Base-by-base conservation (phyloP, 371 early-diverging fungal genomes). In the Apophysomyces elegans region DNA sequence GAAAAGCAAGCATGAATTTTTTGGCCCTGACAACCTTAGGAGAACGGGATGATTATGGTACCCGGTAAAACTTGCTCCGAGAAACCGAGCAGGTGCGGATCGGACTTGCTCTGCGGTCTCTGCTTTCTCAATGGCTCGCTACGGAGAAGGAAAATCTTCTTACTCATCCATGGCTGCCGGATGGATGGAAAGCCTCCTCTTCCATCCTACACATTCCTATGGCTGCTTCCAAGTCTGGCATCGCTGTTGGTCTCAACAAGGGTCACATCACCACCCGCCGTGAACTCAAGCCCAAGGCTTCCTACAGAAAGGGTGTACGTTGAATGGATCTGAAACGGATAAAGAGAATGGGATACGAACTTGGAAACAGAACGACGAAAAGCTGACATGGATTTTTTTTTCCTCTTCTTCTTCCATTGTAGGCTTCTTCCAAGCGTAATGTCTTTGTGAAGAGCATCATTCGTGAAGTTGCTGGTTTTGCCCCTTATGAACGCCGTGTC, bases 401-500 rank as follows among this genome's bases (percentile, higher is more conserved):
- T 26, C 32, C 32, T 26, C 32, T 2, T 26, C 32, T 26, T 26
- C 32, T 26, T 18, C 39, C 7, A 65, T 62, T 80, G 32, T 26
- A 91, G 91, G 83, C 78, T 77, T 81, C 88, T 75, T 84, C 89
- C 81, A 93, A 93, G 89, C 93, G 95, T 77, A 91, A 90, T 74
- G 81, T 81, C 79, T 96, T 98, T 76, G 96, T 99, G 65, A 93
- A 93, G 79, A 91, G 90, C 75, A 78, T 98, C 71, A 83, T 98
- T 78, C 96, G 99, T 78, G 99, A 99, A 86, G 98, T 99, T 56
- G 90, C 89, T 72, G 99, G 99, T 65, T 98, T 93, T 76, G 95
- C 99, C 64, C 99, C 99, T 68, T 99, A 98, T 80, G 99, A 99
- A 87, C 94, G 93, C 78, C 94, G 99, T 81, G 92, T 98, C 75